Evolutionary conservation across 495 filamentous ascomycete genomes (phyloP).

Genomic region (Penicillium flavigenum): DNA sequence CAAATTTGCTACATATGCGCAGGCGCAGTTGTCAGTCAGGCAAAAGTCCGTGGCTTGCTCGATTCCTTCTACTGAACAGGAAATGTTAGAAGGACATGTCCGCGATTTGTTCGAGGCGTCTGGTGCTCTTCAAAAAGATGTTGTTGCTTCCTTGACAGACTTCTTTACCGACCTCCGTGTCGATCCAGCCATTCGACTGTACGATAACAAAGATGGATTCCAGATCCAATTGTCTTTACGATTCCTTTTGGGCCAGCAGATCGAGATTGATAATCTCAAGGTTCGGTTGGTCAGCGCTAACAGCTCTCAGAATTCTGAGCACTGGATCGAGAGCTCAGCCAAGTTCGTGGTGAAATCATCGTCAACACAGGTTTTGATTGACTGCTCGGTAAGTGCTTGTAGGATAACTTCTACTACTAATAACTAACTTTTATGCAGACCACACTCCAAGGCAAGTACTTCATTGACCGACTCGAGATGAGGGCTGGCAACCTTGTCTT

Average conservation of each 20-base stretch:
- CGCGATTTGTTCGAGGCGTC: conserved; percentile 65
- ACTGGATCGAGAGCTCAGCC: conserved; percentile 42
- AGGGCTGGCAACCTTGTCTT: conserved; percentile 68
- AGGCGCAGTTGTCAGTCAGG: conserved; percentile 34
- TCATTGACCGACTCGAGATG: conserved; percentile 70
- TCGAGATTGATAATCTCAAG: conserved; percentile 65
- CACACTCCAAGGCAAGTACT: conserved; percentile 72
- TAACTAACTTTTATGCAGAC: conserved; percentile 42
- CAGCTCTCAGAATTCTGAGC: conserved; percentile 37
- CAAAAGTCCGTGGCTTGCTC: conserved; percentile 38
- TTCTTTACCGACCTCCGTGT: conserved; percentile 73
- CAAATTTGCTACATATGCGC: conserved; percentile 57
- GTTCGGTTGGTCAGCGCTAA: conserved; percentile 56
- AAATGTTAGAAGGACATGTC: conserved; percentile 61
- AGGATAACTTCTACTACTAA: not conserved
- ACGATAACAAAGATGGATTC: conserved; percentile 74
- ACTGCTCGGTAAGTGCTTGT: conserved; percentile 37
- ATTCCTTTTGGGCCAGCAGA: conserved; percentile 69
- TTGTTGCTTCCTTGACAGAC: conserved; percentile 62
- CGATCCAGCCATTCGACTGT: conserved; percentile 67
- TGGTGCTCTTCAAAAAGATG: conserved; percentile 58
- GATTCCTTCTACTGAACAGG: conserved; percentile 49
- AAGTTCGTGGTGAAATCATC: conserved; percentile 41
- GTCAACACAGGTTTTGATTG: conserved; percentile 39
- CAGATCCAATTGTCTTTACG: conserved; percentile 66